phyloP scores from a whole-genome alignment of 352 stramenopile species.

The Nothophytophthora sp. region DNA sequence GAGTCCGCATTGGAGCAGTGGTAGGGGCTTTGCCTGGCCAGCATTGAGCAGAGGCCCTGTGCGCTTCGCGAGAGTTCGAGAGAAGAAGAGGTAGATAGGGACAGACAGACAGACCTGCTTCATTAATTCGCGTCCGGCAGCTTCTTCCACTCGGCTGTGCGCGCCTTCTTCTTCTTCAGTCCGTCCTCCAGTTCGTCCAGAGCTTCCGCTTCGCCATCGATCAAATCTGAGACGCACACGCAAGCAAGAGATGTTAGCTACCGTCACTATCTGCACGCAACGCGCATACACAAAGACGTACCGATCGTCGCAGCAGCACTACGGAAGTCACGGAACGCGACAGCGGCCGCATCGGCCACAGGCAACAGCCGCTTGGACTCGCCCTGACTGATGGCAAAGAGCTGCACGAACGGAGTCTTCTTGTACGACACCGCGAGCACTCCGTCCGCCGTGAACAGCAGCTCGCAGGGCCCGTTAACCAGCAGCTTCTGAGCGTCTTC shows the following conservation, averaged over 20 bases:
- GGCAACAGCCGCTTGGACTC: constrained; percentile 21
- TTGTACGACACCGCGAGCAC: constrained; percentile 60
- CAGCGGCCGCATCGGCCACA: constrained; percentile 12
- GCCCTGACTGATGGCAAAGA: constrained; percentile 47
- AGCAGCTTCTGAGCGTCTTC: constrained; percentile 39
- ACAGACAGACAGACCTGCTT: constrained; percentile 36
- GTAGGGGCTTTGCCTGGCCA: no score
- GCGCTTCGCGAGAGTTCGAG: no score
- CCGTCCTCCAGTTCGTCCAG: constrained; percentile 65
- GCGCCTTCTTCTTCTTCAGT: constrained; percentile 85
- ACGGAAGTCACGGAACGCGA: constrained; percentile 49
- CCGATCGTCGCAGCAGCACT: constrained; percentile 50
- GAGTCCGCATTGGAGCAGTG: no score
- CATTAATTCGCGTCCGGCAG: constrained; percentile 24
- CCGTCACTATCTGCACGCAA: constrained; percentile 1
- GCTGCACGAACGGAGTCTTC: constrained; percentile 56
- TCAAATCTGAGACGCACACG: constrained; percentile 43
- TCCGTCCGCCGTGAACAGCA: constrained; percentile 48
- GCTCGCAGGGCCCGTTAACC: constrained; percentile 46
- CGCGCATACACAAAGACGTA: constrained; percentile 22
- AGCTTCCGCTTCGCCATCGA: constrained; percentile 42
- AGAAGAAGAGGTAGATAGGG: background rate
- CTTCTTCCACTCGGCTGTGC: constrained; percentile 47
- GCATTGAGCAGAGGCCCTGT: no score
- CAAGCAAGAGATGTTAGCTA: constrained; percentile 7